phyloP scores from a whole-genome alignment of 225 moss, liverwort and hornwort genomes.

The Marchantia polymorpha region DNA sequence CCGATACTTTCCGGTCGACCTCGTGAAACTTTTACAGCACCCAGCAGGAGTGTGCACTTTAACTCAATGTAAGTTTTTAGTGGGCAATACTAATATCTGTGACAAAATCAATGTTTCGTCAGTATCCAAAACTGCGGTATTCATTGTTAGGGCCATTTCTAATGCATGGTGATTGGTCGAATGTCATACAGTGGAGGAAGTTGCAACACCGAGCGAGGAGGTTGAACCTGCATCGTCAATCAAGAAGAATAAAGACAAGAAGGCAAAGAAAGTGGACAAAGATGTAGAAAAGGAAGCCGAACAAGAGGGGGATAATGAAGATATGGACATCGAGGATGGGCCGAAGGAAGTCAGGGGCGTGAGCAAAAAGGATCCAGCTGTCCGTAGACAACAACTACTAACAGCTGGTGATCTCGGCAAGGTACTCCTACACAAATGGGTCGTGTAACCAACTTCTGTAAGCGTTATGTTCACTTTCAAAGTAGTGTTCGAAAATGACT shows the following conservation, averaged over 20 bases:
- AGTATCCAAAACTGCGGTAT: no score
- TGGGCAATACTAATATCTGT: no score
- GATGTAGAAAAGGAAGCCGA: neutral
- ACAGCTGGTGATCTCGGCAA: slow-evolving; percentile 71
- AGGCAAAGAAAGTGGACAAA: slow-evolving; percentile 2
- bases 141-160: neutral
- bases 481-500: neutral
- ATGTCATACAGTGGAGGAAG: slow-evolving; percentile 32
- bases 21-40: slow-evolving; percentile 46
- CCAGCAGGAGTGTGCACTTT: slow-evolving; percentile 8
- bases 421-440: slow-evolving; percentile 30
- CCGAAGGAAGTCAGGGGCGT: slow-evolving; percentile 50
- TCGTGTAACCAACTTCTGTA: no score
- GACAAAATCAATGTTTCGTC: no score
- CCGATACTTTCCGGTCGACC: slow-evolving; percentile 82
- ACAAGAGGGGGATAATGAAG: neutral
- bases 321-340: slow-evolving; percentile 37
- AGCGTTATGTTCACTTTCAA: no score
- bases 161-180: neutral
- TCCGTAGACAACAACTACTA: slow-evolving; percentile 75
- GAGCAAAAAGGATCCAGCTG: slow-evolving; percentile 74
- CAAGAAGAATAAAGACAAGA: slow-evolving; percentile 5
- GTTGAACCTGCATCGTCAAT: neutral
- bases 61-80: slow-evolving; percentile 20
- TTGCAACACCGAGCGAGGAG: slow-evolving; percentile 4